A percentile compares a stretch with the other conserved stretches of the same genome.
Evolutionary conservation across 176 grass and related monocot genomes (phyloP).

Genomic region (Paspalum notatum): DNA sequence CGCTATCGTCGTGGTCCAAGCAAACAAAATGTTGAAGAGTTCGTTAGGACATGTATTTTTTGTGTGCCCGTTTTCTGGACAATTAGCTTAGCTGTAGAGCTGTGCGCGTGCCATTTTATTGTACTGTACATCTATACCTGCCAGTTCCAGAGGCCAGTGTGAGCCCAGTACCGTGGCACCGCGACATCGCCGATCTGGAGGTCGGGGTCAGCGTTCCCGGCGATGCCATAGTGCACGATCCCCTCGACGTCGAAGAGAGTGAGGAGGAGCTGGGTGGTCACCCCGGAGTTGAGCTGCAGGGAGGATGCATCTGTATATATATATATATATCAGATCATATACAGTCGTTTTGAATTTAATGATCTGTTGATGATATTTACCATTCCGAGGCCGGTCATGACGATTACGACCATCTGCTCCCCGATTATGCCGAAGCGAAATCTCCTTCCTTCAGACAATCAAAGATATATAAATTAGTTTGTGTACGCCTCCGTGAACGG

Average conservation of each 20-base stretch:
- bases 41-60: not conserved
- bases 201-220: constrained; percentile 62
- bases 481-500: too few relatives aligned
- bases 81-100: too few relatives aligned
- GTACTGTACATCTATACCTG: too few relatives aligned
- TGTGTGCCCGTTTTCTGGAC: not conserved
- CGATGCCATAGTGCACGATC: constrained; percentile 63
- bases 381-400: constrained; percentile 48
- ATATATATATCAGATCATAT: not conserved
- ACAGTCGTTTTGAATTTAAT: not conserved
- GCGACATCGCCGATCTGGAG: constrained; percentile 62
- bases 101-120: too few relatives aligned
- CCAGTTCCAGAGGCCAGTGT: constrained; percentile 73
- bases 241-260: constrained; percentile 60
- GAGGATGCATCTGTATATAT: not conserved
- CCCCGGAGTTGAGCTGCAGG: constrained; percentile 63
- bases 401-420: constrained; percentile 42
- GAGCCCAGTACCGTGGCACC: constrained; percentile 56
- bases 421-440: constrained; percentile 33
- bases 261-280: constrained; percentile 57
- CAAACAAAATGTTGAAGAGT: not conserved
- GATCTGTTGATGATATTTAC: not conserved
- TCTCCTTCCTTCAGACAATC: constrained; percentile 12
- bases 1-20: constrained; percentile 19
- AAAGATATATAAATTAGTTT: not conserved